A percentile compares a stretch with the other conserved stretches of the same genome.
phyloP scores from a whole-genome alignment of 2,329 filamentous ascomycete species.

The Epichloe sibirici region DNA sequence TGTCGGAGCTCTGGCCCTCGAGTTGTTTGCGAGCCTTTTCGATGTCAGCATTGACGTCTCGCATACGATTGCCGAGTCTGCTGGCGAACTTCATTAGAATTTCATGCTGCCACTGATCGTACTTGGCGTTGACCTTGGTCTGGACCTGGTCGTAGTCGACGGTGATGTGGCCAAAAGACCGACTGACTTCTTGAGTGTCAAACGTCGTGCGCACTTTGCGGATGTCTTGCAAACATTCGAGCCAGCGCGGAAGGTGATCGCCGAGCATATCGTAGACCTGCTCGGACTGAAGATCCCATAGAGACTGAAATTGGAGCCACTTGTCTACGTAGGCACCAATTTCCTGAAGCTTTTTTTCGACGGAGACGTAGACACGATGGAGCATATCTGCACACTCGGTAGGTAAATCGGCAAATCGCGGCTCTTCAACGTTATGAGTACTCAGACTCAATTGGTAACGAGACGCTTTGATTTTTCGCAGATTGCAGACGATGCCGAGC shows the following conservation, averaged over 20 bases:
- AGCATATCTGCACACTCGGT: slow-evolving; percentile 71
- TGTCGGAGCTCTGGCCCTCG: slow-evolving; percentile 83
- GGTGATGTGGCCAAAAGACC: slow-evolving; percentile 83
- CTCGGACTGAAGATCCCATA: slow-evolving; percentile 95
- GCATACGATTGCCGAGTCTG: slow-evolving; percentile 79
- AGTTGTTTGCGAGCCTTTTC: slow-evolving; percentile 82
- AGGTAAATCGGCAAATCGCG: slow-evolving; percentile 74
- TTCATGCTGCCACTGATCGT: slow-evolving; percentile 98
- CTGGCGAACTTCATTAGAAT: slow-evolving; percentile 87
- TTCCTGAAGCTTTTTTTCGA: slow-evolving; percentile 71
- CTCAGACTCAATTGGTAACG: slow-evolving; percentile 84
- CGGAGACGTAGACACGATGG: slow-evolving; percentile 64
- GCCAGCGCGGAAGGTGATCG: slow-evolving; percentile 83
- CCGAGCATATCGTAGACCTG: slow-evolving; percentile 88
- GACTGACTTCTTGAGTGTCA: slow-evolving; percentile 88
- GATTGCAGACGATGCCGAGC: slow-evolving; percentile 83
- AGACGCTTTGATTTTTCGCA: slow-evolving; percentile 88
- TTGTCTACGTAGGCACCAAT: slow-evolving; percentile 87
- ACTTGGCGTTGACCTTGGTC: slow-evolving; percentile 96
- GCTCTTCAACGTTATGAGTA: slow-evolving; percentile 49
- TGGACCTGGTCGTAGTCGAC: slow-evolving; percentile 99
- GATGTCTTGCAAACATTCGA: slow-evolving; percentile 93
- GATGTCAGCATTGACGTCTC: slow-evolving; percentile 84
- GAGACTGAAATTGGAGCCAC: slow-evolving; percentile 95
- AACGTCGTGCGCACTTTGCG: slow-evolving; percentile 92